A percentile compares a stretch with the other conserved stretches of the same genome.
phyloP scores from a whole-genome alignment of 1,139 yeast species.

The Hansenula anomala region DNA sequence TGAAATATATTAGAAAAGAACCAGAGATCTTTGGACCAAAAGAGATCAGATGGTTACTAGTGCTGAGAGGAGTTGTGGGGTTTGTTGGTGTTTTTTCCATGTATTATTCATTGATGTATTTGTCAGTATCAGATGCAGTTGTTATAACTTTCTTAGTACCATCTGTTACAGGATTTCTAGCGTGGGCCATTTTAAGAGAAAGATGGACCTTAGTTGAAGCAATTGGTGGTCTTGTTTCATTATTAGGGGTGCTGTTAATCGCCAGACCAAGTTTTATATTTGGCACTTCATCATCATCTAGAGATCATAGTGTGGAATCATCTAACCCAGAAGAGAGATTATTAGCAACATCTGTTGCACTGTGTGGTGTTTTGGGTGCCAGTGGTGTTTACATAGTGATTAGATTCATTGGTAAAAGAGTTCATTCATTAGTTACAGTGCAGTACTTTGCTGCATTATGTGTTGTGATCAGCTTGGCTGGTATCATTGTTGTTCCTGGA shows the following conservation, averaged over 20 bases:
- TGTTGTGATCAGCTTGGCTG: slow-evolving; percentile 48
- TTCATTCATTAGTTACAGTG: slow-evolving; percentile 78
- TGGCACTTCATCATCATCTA: slow-evolving; percentile 28
- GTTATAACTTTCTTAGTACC: slow-evolving; percentile 79
- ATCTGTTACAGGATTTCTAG: slow-evolving; percentile 69
- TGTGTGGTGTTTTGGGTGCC: slow-evolving; percentile 69
- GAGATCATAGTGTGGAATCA: slow-evolving; percentile 23
- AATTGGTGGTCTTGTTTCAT: slow-evolving; percentile 60
- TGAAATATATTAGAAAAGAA: slow-evolving; percentile 39
- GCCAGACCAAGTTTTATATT: slow-evolving; percentile 79
- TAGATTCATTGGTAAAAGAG: slow-evolving; percentile 68
- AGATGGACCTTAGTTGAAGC: slow-evolving; percentile 65
- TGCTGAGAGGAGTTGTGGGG: slow-evolving; percentile 69
- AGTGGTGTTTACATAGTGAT: slow-evolving; percentile 67
- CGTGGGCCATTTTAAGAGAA: slow-evolving; percentile 65
- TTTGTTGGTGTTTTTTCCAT: slow-evolving; percentile 75
- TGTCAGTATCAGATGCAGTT: slow-evolving; percentile 75
- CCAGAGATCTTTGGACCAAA: slow-evolving; percentile 72
- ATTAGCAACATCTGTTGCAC: slow-evolving; percentile 58
- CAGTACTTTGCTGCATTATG: slow-evolving; percentile 68
- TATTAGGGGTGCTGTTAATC: slow-evolving; percentile 72
- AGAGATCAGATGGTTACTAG: slow-evolving; percentile 47
- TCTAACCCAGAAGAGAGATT: slow-evolving; percentile 30
- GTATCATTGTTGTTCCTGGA: slow-evolving; percentile 54
- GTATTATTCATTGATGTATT: slow-evolving; percentile 69